A percentile compares a stretch with the other conserved stretches of the same genome.
Conservation (phyloP, 768 basidiomycete species). For the Daedaleopsis nitida region DNA sequence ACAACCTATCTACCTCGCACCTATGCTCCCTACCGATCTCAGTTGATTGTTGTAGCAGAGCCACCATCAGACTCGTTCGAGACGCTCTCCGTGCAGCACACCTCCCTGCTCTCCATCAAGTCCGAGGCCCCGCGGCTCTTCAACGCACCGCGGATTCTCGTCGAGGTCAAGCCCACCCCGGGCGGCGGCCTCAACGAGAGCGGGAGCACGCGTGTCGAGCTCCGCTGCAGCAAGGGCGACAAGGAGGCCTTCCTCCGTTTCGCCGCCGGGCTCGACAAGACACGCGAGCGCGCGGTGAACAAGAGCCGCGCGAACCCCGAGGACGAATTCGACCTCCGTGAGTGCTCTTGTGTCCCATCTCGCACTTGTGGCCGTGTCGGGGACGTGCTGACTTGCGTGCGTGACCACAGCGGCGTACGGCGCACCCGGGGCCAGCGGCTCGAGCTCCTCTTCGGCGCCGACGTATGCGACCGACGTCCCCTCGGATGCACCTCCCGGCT, state of each 20-base stretch:
- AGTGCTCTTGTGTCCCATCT: conserved; percentile 30
- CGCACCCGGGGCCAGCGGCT: conserved; percentile 11
- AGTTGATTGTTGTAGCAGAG: conserved; percentile 63
- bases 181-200: conserved; percentile 69
- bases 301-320: conserved; percentile 66
- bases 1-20: neutral
- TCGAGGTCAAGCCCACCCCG: conserved; percentile 67
- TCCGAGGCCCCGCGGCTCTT: conserved; percentile 79
- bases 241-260: conserved; percentile 69
- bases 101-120: conserved; percentile 63
- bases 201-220: conserved; percentile 52
- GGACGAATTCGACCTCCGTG: conserved; percentile 65
- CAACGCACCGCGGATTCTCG: conserved; percentile 40
- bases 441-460: conserved; percentile 9
- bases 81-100: conserved; percentile 58
- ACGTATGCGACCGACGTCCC: conserved; percentile 19
- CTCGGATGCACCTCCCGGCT: conserved; percentile 30
- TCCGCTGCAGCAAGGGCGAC: conserved; percentile 58
- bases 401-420: conserved; percentile 19
- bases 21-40: neutral
- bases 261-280: conserved; percentile 71
- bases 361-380: neutral
- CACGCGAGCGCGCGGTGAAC: conserved; percentile 72
- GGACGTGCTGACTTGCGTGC: neutral
- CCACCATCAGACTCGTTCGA: conserved; percentile 33